These are phyloP conservation scores for Panus rudis DNA, from an alignment of 768 basidiomycete genomes.

Conservation along the genomic window DNA sequence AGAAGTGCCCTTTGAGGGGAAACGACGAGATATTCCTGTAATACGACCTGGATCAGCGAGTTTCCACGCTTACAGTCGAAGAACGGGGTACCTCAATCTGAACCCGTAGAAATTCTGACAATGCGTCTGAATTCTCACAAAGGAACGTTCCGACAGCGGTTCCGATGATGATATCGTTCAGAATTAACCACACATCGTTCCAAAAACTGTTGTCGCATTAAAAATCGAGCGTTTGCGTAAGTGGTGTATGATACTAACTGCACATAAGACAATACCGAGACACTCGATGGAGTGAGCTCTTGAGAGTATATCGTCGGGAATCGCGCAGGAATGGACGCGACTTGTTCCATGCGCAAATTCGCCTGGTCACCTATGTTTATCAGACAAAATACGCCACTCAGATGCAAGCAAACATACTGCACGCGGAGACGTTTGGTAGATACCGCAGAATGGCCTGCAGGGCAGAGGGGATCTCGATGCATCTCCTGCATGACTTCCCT, in stretches of 20 bases:
- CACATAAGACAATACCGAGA: conserved; percentile 50
- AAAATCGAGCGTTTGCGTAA: background rate
- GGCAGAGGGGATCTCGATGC: too few species aligned
- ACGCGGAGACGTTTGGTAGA: too few species aligned
- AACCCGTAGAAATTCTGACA: background rate
- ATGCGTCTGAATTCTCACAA: conserved; percentile 46
- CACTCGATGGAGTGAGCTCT: conserved; percentile 8
- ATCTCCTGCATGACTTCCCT: too few species aligned
- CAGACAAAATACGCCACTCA: too few species aligned
- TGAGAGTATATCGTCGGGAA: conserved; percentile 24
- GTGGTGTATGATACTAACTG: conserved; percentile 35
- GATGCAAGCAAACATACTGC: too few species aligned
- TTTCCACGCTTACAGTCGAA: background rate
- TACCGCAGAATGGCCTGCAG: too few species aligned
- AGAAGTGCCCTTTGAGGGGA: conserved; percentile 46
- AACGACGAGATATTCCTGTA: conserved; percentile 36
- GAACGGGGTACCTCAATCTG: background rate
- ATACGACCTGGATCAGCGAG: background rate
- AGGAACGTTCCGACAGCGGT: conserved; percentile 64
- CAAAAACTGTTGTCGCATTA: conserved; percentile 67
- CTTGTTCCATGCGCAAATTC: conserved; percentile 11
- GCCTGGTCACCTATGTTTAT: conserved; percentile 6
- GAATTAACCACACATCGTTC: conserved; percentile 83
- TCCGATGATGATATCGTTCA: conserved; percentile 89
- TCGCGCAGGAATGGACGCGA: conserved; percentile 26